These are phyloP conservation scores for Cornus kousa DNA, from an alignment of 148 eudicot genomes.

Conservation along the genomic window DNA sequence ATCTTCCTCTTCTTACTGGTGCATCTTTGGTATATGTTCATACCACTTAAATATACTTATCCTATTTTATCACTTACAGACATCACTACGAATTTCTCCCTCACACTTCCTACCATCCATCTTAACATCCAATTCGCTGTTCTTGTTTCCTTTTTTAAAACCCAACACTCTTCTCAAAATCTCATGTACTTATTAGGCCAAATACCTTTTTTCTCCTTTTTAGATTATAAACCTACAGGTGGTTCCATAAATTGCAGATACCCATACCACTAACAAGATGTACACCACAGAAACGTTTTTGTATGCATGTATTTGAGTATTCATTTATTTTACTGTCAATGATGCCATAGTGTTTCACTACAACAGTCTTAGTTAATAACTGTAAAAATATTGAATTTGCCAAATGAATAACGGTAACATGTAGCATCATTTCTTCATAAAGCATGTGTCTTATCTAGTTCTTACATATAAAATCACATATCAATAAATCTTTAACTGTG, in stretches of 20 bases:
- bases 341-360: not conserved
- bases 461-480: not conserved
- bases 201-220: not conserved
- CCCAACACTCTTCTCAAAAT: not conserved
- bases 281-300: not conserved
- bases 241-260: not conserved
- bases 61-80: too few species aligned
- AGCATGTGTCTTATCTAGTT: not conserved
- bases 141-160: not conserved
- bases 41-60: too few species aligned
- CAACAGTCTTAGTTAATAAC: not conserved
- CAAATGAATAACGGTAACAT: not conserved
- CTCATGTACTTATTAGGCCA: not conserved
- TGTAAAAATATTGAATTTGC: not conserved
- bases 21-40: too few species aligned
- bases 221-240: not conserved
- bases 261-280: not conserved
- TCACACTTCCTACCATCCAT: too few species aligned
- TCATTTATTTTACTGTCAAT: not conserved
- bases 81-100: too few species aligned
- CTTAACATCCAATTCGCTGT: too few species aligned
- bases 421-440: too few species aligned
- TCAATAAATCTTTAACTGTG: too few species aligned
- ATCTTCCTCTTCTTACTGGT: too few species aligned
- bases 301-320: not conserved